phyloP scores from a whole-genome alignment of 208 protist genomes.

The Trichomonas tenax region DNA sequence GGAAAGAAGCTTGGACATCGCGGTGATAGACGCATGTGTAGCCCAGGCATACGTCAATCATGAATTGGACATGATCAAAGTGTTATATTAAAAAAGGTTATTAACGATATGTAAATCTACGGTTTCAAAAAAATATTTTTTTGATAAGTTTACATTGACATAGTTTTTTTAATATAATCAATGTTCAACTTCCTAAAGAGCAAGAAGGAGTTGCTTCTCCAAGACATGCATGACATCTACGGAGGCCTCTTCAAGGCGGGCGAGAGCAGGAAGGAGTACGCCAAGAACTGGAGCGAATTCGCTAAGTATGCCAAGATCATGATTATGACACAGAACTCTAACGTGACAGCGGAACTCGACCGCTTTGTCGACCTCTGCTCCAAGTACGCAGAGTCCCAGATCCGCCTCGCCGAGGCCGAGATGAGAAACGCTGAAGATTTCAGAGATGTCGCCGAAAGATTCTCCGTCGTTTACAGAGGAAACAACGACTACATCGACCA shows the following conservation, averaged over 20 bases:
- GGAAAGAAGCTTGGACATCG: not conserved
- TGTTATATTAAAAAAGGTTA: not conserved
- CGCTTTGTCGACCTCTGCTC: not conserved
- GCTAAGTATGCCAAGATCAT: not conserved
- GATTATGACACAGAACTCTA: not conserved
- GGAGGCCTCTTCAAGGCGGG: not conserved
- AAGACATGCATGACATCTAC: not conserved
- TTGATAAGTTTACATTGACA: not conserved
- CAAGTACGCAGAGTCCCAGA: not conserved
- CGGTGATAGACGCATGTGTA: not conserved
- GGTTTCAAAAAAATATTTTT: not conserved
- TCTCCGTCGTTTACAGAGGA: not conserved
- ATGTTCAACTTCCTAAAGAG: not conserved
- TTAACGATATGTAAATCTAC: too few relatives aligned
- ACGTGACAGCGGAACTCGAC: not conserved
- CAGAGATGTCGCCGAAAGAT: slow-evolving; percentile 7
- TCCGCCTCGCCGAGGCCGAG: not conserved
- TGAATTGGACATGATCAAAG: not conserved
- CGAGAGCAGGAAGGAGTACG: not conserved
- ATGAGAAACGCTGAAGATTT: not conserved
- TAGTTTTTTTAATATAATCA: not conserved
- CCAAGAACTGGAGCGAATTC: not conserved
- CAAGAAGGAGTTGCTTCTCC: not conserved
- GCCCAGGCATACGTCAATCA: not conserved
- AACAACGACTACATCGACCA: not conserved